A percentile compares a stretch with the other conserved stretches of the same genome.
Evolutionary conservation across 257 asterid species (phyloP).

Genomic region (Echites panduratus): DNA sequence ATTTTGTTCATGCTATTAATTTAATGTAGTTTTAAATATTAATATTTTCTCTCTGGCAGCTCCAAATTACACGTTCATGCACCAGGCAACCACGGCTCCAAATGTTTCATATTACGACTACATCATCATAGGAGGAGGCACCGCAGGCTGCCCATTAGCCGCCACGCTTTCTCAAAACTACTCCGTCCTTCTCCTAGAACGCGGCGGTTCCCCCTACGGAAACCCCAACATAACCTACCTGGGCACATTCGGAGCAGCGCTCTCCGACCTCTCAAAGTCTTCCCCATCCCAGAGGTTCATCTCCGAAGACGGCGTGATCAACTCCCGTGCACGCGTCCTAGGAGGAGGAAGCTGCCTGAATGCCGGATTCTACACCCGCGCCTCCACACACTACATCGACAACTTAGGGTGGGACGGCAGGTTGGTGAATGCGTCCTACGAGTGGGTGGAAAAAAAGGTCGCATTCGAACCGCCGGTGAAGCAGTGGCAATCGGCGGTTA

Average conservation of each 20-base stretch:
- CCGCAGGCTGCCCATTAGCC: conserved; percentile 87
- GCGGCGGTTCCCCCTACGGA: conserved; percentile 69
- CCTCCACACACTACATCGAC: conserved; percentile 30
- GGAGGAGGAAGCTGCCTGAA: conserved; percentile 73
- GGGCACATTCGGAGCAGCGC: conserved; percentile 48
- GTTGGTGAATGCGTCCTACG: conserved; percentile 50
- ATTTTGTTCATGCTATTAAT: no score
- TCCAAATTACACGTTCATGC: conserved; percentile 52
- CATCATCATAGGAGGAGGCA: conserved; percentile 76
- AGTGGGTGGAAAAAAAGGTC: conserved; percentile 67
- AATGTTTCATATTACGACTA: conserved; percentile 51
- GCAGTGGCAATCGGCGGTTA: conserved; percentile 74
- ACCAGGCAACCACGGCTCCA: conserved; percentile 58
- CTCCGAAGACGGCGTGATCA: conserved; percentile 75
- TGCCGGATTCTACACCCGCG: conserved; percentile 75
- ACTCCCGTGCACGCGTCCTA: conserved; percentile 57
- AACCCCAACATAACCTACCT: conserved; percentile 58
- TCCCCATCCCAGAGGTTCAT: conserved; percentile 80
- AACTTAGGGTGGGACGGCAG: conserved; percentile 48
- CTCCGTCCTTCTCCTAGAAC: conserved; percentile 65
- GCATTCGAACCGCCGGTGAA: conserved; percentile 54
- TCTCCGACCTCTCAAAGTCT: conserved; percentile 46
- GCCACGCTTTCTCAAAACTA: conserved; percentile 67
- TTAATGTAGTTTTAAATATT: background rate
- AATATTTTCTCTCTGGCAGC: conserved; percentile 18